Evolutionary conservation across 257 asterid species (phyloP).

Genomic region (Gentiana dahurica): DNA sequence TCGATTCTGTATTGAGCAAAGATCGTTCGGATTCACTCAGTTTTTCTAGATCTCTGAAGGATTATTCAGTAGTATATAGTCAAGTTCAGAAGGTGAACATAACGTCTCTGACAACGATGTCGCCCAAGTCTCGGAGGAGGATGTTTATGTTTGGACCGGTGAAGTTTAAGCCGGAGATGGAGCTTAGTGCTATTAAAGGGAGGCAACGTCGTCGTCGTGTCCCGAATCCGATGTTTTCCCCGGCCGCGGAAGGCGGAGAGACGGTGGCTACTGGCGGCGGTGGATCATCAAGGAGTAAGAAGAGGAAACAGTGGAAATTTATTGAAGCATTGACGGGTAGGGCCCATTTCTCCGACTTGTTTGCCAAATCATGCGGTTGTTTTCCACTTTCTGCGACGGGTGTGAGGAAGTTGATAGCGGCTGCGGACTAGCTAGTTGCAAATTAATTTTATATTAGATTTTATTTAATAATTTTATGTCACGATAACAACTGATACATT

Average conservation of each 20-base stretch:
- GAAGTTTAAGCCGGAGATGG: conserved; percentile 79
- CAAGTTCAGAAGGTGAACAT: conserved; percentile 43
- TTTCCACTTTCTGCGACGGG: too few relatives aligned
- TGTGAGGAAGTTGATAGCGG: too few relatives aligned
- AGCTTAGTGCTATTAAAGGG: conserved; percentile 46
- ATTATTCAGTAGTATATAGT: not conserved
- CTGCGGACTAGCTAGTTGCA: too few relatives aligned
- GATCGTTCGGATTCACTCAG: conserved; percentile 6
- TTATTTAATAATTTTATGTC: too few relatives aligned
- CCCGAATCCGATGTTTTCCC: conserved; percentile 4
- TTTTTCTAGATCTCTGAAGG: not conserved
- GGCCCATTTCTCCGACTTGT: conserved; percentile 18
- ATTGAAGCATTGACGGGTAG: conserved; percentile 22
- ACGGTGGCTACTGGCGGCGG: conserved; percentile 9
- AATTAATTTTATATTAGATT: too few relatives aligned
- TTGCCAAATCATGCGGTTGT: conserved; percentile 42
- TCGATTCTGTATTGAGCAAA: not conserved
- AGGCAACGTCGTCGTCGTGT: conserved; percentile 25
- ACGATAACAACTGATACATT: too few relatives aligned
- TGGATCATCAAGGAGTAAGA: not conserved
- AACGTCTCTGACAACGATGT: conserved; percentile 57
- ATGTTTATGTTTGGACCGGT: conserved; percentile 78
- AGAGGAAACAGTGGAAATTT: conserved; percentile 10
- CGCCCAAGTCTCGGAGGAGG: conserved; percentile 44
- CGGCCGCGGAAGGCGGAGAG: conserved; percentile 12